A percentile compares a stretch with the other conserved stretches of the same genome.
Evolutionary conservation across 208 protist species (phyloP).

Genomic region (Acanthamoeba divionensis): DNA sequence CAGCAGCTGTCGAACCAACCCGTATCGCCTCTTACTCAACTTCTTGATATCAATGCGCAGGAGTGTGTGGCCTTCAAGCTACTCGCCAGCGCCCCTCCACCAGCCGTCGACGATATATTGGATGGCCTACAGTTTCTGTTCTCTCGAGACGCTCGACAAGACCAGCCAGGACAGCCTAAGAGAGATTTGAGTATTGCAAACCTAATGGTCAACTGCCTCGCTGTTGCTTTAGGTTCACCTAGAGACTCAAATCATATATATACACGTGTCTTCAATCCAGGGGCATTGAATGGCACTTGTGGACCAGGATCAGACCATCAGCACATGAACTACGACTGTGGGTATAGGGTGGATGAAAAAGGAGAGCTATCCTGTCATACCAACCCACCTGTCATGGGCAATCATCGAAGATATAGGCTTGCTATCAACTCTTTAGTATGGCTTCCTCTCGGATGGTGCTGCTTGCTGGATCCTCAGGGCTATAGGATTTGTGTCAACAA

Average conservation of each 20-base stretch:
- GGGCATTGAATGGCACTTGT: neutral
- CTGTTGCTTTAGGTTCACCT: neutral
- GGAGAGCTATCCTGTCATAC: neutral
- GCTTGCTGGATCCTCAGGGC: neutral
- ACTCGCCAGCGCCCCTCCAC: neutral
- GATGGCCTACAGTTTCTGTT: neutral
- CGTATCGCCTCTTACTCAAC: neutral
- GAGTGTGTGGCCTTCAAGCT: neutral
- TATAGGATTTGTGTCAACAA: neutral
- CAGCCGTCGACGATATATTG: neutral
- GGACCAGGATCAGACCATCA: neutral
- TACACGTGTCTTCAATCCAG: neutral
- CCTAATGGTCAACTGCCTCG: neutral
- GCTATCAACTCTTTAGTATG: neutral
- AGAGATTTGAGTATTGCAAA: neutral
- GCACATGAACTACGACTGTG: neutral
- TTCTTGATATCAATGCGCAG: neutral
- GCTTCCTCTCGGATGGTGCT: neutral
- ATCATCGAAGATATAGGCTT: neutral
- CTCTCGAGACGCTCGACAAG: neutral
- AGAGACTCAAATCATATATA: neutral
- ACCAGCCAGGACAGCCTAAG: neutral
- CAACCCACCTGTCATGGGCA: neutral
- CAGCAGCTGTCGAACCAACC: neutral
- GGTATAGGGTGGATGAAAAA: neutral